Evolutionary conservation across 139 green algal genomes (phyloP).

Genomic region (Mesotaenium endlicherianum): DNA sequence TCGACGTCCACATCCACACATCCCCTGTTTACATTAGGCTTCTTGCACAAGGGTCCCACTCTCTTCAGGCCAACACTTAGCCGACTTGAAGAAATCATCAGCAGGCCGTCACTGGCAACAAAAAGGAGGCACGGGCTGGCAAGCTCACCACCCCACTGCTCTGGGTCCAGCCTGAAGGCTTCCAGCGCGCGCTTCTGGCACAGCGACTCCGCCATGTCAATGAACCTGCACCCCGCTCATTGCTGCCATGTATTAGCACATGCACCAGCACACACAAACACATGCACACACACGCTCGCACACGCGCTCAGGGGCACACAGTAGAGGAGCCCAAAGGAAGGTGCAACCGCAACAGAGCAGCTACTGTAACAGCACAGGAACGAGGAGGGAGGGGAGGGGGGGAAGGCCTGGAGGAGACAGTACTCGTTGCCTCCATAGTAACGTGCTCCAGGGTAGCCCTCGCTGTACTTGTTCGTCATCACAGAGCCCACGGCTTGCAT

Average conservation of each 20-base stretch:
- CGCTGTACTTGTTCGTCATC: conserved; percentile 99
- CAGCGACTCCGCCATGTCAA: conserved; percentile 88
- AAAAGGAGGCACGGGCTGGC: no score
- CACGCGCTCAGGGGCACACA: background rate
- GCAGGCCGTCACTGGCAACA: no score
- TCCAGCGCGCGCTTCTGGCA: conserved; percentile 86
- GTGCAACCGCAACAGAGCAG: no score
- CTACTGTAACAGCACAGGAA: no score
- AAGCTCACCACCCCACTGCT: conserved; percentile 77
- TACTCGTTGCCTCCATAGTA: conserved; percentile 99
- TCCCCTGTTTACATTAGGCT: no score
- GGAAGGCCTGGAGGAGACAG: no score
- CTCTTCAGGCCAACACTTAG: no score
- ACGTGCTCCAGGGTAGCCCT: conserved; percentile 73
- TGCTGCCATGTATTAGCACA: no score
- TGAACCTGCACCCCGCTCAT: conserved; percentile 76
- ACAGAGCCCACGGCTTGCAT: conserved; percentile 94
- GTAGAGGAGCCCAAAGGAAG: background rate
- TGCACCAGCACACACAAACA: background rate
- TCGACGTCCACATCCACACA: no score
- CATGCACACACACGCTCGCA: background rate
- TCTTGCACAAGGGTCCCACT: no score
- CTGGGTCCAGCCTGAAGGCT: conserved; percentile 75
- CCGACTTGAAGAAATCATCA: no score
- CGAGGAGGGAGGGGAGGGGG: no score